Percentiles rank a stretch among this genome's conserved stretches.
Evolutionary conservation across 2,329 filamentous ascomycete species (phyloP).

Genomic region (Claviceps cyperi): DNA sequence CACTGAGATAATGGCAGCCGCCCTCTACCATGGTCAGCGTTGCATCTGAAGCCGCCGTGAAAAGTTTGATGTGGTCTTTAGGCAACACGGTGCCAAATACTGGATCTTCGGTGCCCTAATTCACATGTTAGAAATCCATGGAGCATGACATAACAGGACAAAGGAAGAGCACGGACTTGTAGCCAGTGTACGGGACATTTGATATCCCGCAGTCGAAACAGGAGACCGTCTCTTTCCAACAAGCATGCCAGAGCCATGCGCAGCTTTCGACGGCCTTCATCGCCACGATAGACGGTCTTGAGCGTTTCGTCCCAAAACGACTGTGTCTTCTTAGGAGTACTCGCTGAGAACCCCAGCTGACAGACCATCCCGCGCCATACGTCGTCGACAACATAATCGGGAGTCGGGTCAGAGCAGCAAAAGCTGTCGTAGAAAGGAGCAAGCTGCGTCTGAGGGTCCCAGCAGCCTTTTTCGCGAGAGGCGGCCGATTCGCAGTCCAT

Average conservation of each 20-base stretch:
- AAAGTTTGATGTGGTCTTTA: slow-evolving; percentile 34
- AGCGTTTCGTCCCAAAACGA: slow-evolving; percentile 32
- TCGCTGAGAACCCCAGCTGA: slow-evolving; percentile 29
- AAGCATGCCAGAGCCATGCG: slow-evolving; percentile 30
- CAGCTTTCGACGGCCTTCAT: slow-evolving; percentile 34
- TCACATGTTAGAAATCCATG: not conserved
- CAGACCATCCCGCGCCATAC: slow-evolving; percentile 31
- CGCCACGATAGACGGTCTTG: slow-evolving; percentile 31
- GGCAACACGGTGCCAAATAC: slow-evolving; percentile 27
- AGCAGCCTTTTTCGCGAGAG: slow-evolving; percentile 31
- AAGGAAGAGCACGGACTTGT: slow-evolving; percentile 21
- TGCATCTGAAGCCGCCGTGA: slow-evolving; percentile 29
- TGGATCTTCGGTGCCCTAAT: slow-evolving; percentile 29
- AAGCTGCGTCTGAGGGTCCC: slow-evolving; percentile 30
- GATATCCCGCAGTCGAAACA: slow-evolving; percentile 30
- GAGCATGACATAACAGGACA: not conserved
- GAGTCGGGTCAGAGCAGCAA: slow-evolving; percentile 23
- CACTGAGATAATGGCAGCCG: slow-evolving; percentile 34
- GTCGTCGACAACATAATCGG: slow-evolving; percentile 32
- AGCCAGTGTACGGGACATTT: slow-evolving; percentile 39
- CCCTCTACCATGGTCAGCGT: slow-evolving; percentile 28
- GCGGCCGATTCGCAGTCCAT: slow-evolving; percentile 37
- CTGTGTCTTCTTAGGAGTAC: slow-evolving; percentile 20
- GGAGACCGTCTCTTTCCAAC: slow-evolving; percentile 31
- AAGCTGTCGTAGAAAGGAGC: slow-evolving; percentile 28